Conservation (phyloP, 352 stramenopile genomes). For the Blastocystis sp. region DNA sequence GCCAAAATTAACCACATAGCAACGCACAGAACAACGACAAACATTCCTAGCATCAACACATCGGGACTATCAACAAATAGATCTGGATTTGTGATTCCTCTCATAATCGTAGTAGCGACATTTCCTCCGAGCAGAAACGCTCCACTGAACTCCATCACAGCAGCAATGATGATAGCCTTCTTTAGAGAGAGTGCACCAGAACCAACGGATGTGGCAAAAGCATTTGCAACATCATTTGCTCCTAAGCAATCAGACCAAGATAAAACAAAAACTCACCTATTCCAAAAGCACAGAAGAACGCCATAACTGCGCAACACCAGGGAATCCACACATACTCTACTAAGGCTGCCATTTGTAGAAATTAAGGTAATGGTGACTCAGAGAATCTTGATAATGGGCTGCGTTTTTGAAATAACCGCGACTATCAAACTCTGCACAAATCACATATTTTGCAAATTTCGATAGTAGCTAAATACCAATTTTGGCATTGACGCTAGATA, state of each 20-base stretch:
- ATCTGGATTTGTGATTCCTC: conserved; percentile 66
- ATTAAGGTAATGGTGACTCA: neutral
- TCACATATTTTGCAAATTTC: too few species aligned
- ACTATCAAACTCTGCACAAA: too few species aligned
- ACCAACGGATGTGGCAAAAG: conserved; percentile 69
- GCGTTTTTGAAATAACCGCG: too few species aligned
- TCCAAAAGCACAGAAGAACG: conserved; percentile 67
- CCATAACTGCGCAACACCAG: conserved; percentile 65
- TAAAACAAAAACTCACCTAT: conserved; percentile 64
- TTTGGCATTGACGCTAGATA: too few species aligned
- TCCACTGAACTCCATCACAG: conserved; percentile 69
- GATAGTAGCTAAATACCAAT: too few species aligned
- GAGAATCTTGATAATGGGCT: too few species aligned
- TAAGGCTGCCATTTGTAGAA: neutral
- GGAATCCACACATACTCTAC: conserved; percentile 41
- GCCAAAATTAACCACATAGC: conserved; percentile 70
- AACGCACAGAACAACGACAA: conserved; percentile 67
- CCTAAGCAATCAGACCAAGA: conserved; percentile 63
- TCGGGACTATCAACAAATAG: conserved; percentile 70
- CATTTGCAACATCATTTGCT: conserved; percentile 70
- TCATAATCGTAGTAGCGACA: conserved; percentile 69
- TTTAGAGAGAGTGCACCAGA: conserved; percentile 68
- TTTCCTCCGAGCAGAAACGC: conserved; percentile 69
- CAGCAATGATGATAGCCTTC: conserved; percentile 68
- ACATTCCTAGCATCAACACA: conserved; percentile 68